Base-by-base conservation (phyloP, 306 rosid genomes). In the Leucaena leucocephala region DNA sequence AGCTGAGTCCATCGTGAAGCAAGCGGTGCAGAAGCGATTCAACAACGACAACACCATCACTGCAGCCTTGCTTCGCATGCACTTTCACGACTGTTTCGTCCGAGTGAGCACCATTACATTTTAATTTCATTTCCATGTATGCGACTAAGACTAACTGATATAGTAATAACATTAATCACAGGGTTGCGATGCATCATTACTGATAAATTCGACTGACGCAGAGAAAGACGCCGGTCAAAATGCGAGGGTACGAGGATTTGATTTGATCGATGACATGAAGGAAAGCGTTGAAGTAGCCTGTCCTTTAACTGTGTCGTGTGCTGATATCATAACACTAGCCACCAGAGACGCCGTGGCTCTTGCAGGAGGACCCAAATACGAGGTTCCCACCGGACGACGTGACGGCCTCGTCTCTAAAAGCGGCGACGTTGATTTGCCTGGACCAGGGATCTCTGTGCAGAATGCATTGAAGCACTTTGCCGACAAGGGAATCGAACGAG, bases 101-200 rank as follows among this genome's bases (percentile, higher is more conserved):
- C 72, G 76, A 8, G 89, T 90, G 85, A 77, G 86, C 52, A 7
- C 11, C 15, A 21, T 55, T 19, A 8, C 3, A 22, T 58, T 49
- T 49, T 15, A 49, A 4, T 15, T 27, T 1, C 27, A 27, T 27
- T 27, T 27, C 27, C 27, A 27, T 27, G 27, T 27, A 27, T 27
- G 27, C 27, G 27, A 54, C 9, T 52, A 5, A 2, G 27, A 19
- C 4, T 54, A 0, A 19, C 22, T 19, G 7, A 1, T 27, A 27
- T 27, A 54, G 8, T 8, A 54, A 54, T 2, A 17, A n/a, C 27
- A 54, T 54, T 6, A 11, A 4, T 63, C 66, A 10, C 45, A 89
- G 90, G 93, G 88, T 5, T 89, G 89, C 69, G 93, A 89, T 78
- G 92, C 92, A 34, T 91, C 90, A 15, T 81, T 89, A 42, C 87